Evolutionary conservation across 208 protist species (phyloP), one percentile per base, ranked within the genome.

Genomic region (Endotrypanum monterogeii): DNA sequence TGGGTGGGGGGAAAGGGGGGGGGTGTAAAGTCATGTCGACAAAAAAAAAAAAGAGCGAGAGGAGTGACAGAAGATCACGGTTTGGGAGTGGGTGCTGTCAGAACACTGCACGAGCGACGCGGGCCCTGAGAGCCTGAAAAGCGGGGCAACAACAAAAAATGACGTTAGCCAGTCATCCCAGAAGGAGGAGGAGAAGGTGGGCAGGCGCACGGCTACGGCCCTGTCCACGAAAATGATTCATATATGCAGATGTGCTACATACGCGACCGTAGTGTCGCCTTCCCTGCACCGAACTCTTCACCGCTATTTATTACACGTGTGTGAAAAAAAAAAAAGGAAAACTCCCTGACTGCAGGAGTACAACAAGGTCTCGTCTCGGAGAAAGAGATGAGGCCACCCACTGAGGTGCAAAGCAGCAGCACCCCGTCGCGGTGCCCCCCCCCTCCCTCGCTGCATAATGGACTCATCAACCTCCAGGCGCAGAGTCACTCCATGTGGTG

Each of bases 191-290:
- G 18, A 20, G n/a, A 44, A 44, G 18, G 35, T 14, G 5, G 8
- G 51, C 5, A 3, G 32, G 39, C 16, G 35, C 58, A 41, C 12
- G 44, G 58, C 11, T 20, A 7, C 35, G 30, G 1, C 16, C 35
- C 35, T 20, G 58, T 63, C 58, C n/a, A 63, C 35, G 58, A 41
- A 35, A 63, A 35, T 41, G 58, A 63, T 23, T 20, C 58, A n/a
- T 37, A 14, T 63, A 44, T 20, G 18, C 35, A 25, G 58, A 14
- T 46, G 58, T 20, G 12, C 30, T 44, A 44, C 58, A 63, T 63
- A 41, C 35, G 25, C 58, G 23, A 37, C 35, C 14, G 35, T 25
- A n/a, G 58, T 16, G 58, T 1, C 58, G 35, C 35, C 25, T 63
- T 63, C 12, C 30, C 14, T 41, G 16, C 0, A 4, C 20, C 35